Base-by-base conservation (phyloP, 306 rosid genomes). In the Vigna angularis region DNA sequence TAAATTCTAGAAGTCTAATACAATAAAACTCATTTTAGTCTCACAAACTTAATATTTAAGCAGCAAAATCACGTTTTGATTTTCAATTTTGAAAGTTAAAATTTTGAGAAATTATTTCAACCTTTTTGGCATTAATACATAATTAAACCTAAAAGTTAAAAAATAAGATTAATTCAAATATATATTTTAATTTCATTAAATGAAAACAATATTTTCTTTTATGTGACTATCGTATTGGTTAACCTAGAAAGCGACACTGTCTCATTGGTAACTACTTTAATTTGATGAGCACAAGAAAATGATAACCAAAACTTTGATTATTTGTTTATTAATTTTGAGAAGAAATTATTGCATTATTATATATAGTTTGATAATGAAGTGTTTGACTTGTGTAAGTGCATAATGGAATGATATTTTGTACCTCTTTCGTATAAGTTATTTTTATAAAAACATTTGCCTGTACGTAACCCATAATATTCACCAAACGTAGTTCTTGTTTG, bases 341-440 rank as follows among this genome's bases (percentile, higher is more conserved):
- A 64, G 14, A 36, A 38, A 64, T 66, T 20, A 16, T 17, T 66
- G 53, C 73, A 66, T 66, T 66, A 22, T 66, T 40, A 40, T 40
- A 40, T 40, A 13, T 7, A 20, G 2, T 66, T 3, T 1, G 40
- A 24, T 22, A 22, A 24, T 24, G 40, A 3, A 24, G 0, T 44
- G 8, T 8, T 69, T 48, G 59, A 48, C 44, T 48, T 69, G 5
- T 48, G 13, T 48, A 2, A 14, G 16, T 67, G 7, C 40, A 12
- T 14, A 22, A 44, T 18, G 7, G 49, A 40, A 20, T 20, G 3
- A 32, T 42, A 40, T 40, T 66, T 40, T 65, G 1, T 38, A 66
- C 6, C 28, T 44, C 6, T 67, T 45, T 24, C 20, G 9, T 47
- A 47, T 7, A 68, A 47, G 5, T 42, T 24, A 22, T 67, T 20